Conservation (phyloP, 805 yeast genomes). For the Candida insectorum region DNA sequence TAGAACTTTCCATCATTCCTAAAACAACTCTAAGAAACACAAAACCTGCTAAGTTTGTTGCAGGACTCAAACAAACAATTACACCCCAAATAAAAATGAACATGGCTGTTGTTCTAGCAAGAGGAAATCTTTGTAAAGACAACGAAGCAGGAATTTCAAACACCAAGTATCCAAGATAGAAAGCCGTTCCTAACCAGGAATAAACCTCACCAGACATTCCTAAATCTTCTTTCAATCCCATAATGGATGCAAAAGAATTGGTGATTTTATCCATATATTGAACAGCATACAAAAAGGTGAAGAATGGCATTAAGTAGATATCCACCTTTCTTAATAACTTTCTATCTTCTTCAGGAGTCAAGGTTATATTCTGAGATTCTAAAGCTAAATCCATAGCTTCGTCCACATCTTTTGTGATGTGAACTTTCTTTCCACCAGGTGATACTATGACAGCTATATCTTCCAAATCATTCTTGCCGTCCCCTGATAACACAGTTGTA, state of each 20-base stretch:
- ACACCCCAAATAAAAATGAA: constrained; percentile 59
- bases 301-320: constrained; percentile 20
- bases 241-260: constrained; percentile 32
- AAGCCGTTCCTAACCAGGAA: constrained; percentile 34
- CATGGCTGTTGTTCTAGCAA: constrained; percentile 46
- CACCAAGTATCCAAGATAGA: constrained; percentile 55
- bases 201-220: constrained; percentile 32
- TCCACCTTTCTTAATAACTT: constrained; percentile 17
- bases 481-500: constrained; percentile 40
- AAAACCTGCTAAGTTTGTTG: constrained; percentile 39
- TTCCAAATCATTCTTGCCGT: constrained; percentile 39
- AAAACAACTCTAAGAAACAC: constrained; percentile 33
- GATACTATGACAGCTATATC: constrained; percentile 46
- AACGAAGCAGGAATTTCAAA: constrained; percentile 50
- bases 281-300: constrained; percentile 17
- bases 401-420: constrained; percentile 34
- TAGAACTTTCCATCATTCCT: constrained; percentile 36
- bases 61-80: constrained; percentile 50
- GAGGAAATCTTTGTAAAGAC: constrained; percentile 52
- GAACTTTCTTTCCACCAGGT: constrained; percentile 16
- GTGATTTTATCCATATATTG: constrained; percentile 36
- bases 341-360: constrained; percentile 14
- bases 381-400: constrained; percentile 33
- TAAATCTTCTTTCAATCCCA: constrained; percentile 35
- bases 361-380: constrained; percentile 12